Evolutionary conservation across 805 yeast genomes (phyloP).

Genomic region (Candida ascalaphidarum): DNA sequence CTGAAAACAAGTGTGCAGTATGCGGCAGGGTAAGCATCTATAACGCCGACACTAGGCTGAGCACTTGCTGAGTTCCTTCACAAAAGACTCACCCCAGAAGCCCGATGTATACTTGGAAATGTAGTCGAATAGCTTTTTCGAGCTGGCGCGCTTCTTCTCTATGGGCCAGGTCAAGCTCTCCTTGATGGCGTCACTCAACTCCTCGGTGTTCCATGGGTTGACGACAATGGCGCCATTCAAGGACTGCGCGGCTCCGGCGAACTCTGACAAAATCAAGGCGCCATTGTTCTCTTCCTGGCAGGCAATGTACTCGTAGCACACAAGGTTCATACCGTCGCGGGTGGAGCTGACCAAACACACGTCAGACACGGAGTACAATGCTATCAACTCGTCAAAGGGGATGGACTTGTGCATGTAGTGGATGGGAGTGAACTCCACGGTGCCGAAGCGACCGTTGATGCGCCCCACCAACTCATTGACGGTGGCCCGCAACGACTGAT

Average conservation of each 20-base stretch:
- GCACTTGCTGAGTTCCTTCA: slow-evolving; percentile 62
- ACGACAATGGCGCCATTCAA: slow-evolving; percentile 89
- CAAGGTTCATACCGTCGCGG: slow-evolving; percentile 97
- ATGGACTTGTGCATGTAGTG: slow-evolving; percentile 92
- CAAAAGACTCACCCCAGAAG: slow-evolving; percentile 96
- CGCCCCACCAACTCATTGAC: slow-evolving; percentile 96
- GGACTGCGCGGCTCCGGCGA: slow-evolving; percentile 99
- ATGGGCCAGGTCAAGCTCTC: slow-evolving; percentile 81
- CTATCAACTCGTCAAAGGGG: slow-evolving; percentile 84
- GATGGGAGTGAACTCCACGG: slow-evolving; percentile 95
- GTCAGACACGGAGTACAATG: slow-evolving; percentile 79
- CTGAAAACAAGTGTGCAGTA: too few relatives aligned
- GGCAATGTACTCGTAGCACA: slow-evolving; percentile 92
- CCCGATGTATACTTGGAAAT: slow-evolving; percentile 91
- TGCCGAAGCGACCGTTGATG: slow-evolving; percentile 92
- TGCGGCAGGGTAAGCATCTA: too few relatives aligned
- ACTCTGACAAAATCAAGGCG: slow-evolving; percentile 80
- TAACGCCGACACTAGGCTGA: slow-evolving; percentile 2
- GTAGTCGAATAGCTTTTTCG: slow-evolving; percentile 76
- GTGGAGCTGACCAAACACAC: slow-evolving; percentile 91
- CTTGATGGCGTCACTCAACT: slow-evolving; percentile 73
- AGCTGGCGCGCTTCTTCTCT: slow-evolving; percentile 73
- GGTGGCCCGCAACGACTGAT: slow-evolving; percentile 84
- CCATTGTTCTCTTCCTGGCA: slow-evolving; percentile 87
- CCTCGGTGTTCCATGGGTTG: slow-evolving; percentile 98